phyloP scores from a whole-genome alignment of 441 rosid genomes.

The Flueggea neowawraea region DNA sequence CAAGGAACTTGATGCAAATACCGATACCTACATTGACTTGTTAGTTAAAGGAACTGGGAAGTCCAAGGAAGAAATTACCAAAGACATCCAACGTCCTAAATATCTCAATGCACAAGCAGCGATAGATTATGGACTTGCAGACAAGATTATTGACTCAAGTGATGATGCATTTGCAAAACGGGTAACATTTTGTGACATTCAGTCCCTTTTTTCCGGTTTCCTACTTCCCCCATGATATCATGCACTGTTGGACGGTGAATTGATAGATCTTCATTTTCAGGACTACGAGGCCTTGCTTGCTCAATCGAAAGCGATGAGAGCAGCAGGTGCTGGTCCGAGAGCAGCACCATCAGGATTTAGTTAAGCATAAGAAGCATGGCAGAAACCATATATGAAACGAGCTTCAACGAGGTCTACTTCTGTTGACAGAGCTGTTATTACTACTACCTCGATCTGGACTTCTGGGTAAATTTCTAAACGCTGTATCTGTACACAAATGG shows the following conservation, averaged over 20 bases:
- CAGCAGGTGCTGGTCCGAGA: conserved; percentile 51
- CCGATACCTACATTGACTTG: conserved; percentile 64
- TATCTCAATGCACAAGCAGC: conserved; percentile 68
- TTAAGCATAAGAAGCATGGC: no score
- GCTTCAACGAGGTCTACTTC: no score
- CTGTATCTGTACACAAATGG: no score
- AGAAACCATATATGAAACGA: no score
- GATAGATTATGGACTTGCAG: conserved; percentile 81
- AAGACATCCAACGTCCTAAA: conserved; percentile 65
- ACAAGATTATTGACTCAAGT: conserved; percentile 61
- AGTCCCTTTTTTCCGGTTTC: conserved; percentile 1
- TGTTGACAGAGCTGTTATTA: no score
- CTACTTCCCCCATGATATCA: neutral
- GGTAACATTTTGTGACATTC: conserved; percentile 29
- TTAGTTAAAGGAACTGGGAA: conserved; percentile 74
- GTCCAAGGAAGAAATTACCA: conserved; percentile 64
- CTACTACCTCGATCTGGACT: no score
- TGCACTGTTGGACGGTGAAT: no score
- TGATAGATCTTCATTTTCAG: conserved; percentile 25
- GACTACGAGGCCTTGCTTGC: conserved; percentile 67
- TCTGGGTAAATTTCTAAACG: no score
- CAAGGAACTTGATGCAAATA: conserved; percentile 69
- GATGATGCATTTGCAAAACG: conserved; percentile 57
- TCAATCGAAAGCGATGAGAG: conserved; percentile 59
- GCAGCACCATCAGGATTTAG: conserved; percentile 46